These are phyloP conservation scores for Phytophthora macrochlamydospora DNA, from an alignment of 352 stramenopile species.

Conservation along the genomic window DNA sequence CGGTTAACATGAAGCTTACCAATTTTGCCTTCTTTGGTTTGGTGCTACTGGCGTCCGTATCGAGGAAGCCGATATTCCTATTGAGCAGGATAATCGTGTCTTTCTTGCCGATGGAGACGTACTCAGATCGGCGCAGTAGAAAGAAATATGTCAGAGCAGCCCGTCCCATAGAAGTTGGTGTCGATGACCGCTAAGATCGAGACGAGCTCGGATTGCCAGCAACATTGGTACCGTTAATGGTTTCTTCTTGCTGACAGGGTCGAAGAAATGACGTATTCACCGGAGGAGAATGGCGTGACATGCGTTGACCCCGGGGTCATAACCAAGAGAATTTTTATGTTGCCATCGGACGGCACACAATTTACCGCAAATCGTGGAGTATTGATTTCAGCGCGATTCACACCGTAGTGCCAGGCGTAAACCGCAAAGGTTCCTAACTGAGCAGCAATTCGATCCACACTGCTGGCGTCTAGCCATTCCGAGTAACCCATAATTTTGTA, in stretches of 20 bases:
- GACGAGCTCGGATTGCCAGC: neutral
- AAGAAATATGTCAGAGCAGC: constrained; percentile 17
- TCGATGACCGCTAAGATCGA: neutral
- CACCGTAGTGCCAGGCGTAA: constrained; percentile 17
- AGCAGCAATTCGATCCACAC: neutral
- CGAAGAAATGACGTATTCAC: constrained; percentile 13
- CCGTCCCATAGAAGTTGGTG: constrained; percentile 8
- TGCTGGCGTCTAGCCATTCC: neutral
- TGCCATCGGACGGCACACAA: constrained; percentile 20
- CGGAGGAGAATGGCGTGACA: constrained; percentile 10
- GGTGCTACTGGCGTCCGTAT: neutral
- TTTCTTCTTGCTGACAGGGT: constrained; percentile 24
- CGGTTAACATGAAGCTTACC: neutral
- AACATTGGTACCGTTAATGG: neutral
- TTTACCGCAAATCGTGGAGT: constrained; percentile 21
- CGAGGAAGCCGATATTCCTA: neutral
- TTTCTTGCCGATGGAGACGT: constrained; percentile 9
- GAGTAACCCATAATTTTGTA: constrained; percentile 6
- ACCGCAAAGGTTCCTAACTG: constrained; percentile 14
- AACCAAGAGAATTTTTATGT: constrained; percentile 5
- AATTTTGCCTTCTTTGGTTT: neutral
- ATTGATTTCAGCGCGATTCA: constrained; percentile 18
- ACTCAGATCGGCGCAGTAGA: constrained; percentile 14
- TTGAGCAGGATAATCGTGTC: neutral
- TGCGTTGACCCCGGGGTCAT: constrained; percentile 17